A percentile compares a stretch with the other conserved stretches of the same genome.
These are phyloP conservation scores for Cystobasidium ongulense DNA, from an alignment of 768 basidiomycete species.

Conservation along the genomic window DNA sequence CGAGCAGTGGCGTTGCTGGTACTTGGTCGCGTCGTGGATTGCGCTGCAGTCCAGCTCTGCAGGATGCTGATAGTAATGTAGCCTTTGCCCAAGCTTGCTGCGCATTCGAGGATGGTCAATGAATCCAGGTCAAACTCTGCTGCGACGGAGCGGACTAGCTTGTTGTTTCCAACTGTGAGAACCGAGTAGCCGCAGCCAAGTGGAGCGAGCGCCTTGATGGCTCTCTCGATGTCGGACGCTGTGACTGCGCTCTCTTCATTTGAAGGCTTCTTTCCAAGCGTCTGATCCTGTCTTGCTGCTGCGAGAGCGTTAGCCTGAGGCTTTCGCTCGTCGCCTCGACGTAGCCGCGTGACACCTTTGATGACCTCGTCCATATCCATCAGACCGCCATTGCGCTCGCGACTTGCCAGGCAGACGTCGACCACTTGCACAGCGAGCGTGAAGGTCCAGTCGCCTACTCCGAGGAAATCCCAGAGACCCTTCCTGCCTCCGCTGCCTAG, in stretches of 20 bases:
- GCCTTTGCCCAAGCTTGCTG: constrained; percentile 44
- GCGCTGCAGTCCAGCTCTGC: constrained; percentile 7
- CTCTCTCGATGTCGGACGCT: constrained; percentile 55
- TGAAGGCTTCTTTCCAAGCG: neutral
- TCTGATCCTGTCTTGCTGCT: neutral
- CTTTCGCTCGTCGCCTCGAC: constrained; percentile 49
- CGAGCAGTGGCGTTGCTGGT: constrained; percentile 42
- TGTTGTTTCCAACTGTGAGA: constrained; percentile 60
- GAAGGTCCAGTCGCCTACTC: constrained; percentile 87
- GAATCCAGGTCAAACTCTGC: constrained; percentile 87
- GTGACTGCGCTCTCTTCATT: constrained; percentile 53
- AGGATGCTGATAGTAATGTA: constrained; percentile 32
- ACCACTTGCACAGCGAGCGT: constrained; percentile 70
- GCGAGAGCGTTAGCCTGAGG: neutral
- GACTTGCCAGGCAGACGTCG: constrained; percentile 47
- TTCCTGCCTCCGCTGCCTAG: constrained; percentile 47
- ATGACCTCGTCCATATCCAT: constrained; percentile 82
- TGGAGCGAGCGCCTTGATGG: constrained; percentile 70
- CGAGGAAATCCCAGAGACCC: constrained; percentile 82
- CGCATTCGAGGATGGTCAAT: constrained; percentile 60
- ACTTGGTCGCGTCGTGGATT: constrained; percentile 52
- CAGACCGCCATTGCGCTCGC: constrained; percentile 70
- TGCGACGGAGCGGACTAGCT: constrained; percentile 80
- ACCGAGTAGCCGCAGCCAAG: constrained; percentile 87
- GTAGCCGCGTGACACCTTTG: constrained; percentile 64